These are phyloP conservation scores for Combretum micranthum DNA, from an alignment of 345 rosid species.

Conservation along the genomic window DNA sequence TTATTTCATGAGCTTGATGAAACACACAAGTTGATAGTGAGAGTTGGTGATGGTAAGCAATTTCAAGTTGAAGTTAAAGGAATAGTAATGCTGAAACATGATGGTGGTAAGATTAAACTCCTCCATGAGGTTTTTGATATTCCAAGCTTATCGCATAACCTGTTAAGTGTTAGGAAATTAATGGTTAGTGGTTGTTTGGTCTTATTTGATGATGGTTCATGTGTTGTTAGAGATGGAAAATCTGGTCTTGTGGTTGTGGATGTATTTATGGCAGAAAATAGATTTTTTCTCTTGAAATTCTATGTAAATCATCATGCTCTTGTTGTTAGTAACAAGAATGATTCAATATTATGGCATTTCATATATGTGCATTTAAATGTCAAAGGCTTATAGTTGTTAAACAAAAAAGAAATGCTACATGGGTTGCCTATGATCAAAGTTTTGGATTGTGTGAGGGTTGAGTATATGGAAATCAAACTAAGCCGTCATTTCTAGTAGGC, in stretches of 20 bases:
- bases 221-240: neutral
- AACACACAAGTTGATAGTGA: slow-evolving; percentile 5
- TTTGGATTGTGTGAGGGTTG: neutral
- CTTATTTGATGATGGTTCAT: slow-evolving; percentile 2
- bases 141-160: neutral
- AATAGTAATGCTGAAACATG: neutral
- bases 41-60: slow-evolving; percentile 1
- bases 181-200: slow-evolving; percentile 4
- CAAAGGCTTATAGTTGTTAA: neutral
- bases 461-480: slow-evolving; percentile 1
- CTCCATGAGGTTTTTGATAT: neutral
- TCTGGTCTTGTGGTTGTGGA: neutral
- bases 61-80: neutral
- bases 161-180: neutral
- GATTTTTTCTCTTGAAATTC: neutral
- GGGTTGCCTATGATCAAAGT: neutral
- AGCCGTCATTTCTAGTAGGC: neutral
- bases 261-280: neutral
- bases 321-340: too few species aligned
- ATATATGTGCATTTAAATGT: too few species aligned
- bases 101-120: slow-evolving; percentile 5
- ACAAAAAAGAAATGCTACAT: neutral
- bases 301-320: too few species aligned
- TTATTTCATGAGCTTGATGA: slow-evolving; percentile 6
- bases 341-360: too few species aligned